Base-by-base conservation (phyloP, 2,329 filamentous ascomycete genomes). In the Saccharata proteae region DNA sequence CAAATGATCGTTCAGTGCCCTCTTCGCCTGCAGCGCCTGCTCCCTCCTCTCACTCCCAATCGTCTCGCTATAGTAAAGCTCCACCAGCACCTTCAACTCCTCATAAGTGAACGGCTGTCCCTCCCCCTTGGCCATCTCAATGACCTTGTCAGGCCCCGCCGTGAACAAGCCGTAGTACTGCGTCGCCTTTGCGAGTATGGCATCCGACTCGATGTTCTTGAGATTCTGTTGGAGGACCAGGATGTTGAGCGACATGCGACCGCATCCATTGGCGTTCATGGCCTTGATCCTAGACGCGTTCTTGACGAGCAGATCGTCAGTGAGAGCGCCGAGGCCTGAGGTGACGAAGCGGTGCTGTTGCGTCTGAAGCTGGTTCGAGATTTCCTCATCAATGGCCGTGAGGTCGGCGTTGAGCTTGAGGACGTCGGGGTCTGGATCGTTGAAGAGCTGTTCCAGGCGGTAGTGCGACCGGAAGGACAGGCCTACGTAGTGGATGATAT, bases 151-250 rank as follows among this genome's bases (percentile, higher is more conserved):
- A 0, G 75, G 62, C 0, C 80, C 80, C 26, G 62, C 58, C 25
- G 69, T 68, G 45, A 81, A 84, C 21, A 88, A 54, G 13, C 69
- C 66, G 47, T 76, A 86, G 58, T 80, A 88, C 36, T 71, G 67
- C 13, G 72, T 68, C 1, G 77, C 71, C 20, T 71, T 62, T 4
- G 65, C 64, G 16, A 88, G 62, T 35, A 71, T 67, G 3, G 81
- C 77, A 6, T 69, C 70, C 2, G 71, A 65, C 54, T 90, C 84
- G 32, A 98, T 77, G 43, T 93, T 93, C 62, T 93, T 93, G 34
- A 98, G 72, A 47, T 93, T 94, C 52, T 98, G 90, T 58, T 96
- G 88, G 30, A 98, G 64, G 23, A 98, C 90, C 15, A 94, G 69
- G 29, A 94, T 84, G 52, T 98, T 93, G 47, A 96, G 73, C 52